Conservation (phyloP, 208 protist genomes). For the Spongospora subterranea region DNA sequence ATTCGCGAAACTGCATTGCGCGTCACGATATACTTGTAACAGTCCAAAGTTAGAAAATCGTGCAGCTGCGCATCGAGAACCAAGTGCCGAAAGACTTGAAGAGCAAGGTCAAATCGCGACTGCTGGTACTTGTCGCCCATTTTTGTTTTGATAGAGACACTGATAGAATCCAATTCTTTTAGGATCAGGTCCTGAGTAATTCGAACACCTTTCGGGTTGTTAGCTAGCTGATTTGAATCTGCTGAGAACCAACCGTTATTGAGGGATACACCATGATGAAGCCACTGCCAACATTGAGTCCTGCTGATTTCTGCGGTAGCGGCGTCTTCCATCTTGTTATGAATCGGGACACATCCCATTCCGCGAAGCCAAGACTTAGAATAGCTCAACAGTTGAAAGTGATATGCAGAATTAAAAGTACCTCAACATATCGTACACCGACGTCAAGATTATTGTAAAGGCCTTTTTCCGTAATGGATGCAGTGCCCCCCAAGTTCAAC, state of each 20-base stretch:
- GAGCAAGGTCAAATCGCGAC: conserved; percentile 9
- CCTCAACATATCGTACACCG: conserved; percentile 64
- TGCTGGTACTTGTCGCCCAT: background rate
- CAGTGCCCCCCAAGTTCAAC: background rate
- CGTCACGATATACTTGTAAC: conserved; percentile 34
- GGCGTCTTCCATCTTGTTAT: conserved; percentile 70
- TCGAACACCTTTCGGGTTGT: background rate
- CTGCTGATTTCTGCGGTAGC: conserved; percentile 71
- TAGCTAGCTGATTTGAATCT: background rate
- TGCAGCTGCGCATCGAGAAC: background rate
- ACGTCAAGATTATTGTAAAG: conserved; percentile 57
- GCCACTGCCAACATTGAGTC: conserved; percentile 67
- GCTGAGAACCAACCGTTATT: background rate
- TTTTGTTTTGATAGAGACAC: background rate
- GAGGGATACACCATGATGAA: conserved; percentile 48
- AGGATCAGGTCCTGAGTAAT: background rate
- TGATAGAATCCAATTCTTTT: background rate
- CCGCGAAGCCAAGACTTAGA: conserved; percentile 59
- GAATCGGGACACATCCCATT: conserved; percentile 67
- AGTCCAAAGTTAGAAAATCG: conserved; percentile 46
- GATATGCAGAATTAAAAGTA: conserved; percentile 23
- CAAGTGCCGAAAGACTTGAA: background rate
- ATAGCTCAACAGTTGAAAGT: background rate
- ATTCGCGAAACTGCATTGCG: too few relatives aligned
- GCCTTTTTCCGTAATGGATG: background rate